Conservation (phyloP, 164 flowering plant species). For the Platanus orientalis region DNA sequence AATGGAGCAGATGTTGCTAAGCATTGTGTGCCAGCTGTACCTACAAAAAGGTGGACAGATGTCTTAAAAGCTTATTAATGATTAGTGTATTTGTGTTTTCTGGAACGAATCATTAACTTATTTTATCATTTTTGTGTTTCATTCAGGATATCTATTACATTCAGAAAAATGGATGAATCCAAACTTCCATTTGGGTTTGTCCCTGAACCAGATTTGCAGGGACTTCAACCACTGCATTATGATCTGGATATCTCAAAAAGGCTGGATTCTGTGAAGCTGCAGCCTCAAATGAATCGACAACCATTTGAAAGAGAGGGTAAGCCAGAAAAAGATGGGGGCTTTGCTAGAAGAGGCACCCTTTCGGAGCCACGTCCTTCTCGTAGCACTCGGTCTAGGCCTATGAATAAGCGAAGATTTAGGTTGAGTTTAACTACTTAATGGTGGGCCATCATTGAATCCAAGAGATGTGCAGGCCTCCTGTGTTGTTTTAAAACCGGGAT, state of each 20-base stretch:
- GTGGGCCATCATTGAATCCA: too few species aligned
- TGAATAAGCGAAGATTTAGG: constrained; percentile 27
- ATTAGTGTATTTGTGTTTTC: not conserved
- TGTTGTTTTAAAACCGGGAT: too few species aligned
- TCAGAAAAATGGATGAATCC: constrained; percentile 81
- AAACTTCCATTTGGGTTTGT: constrained; percentile 53
- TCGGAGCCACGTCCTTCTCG: constrained; percentile 22
- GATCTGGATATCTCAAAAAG: constrained; percentile 26
- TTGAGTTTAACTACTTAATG: constrained; percentile 12
- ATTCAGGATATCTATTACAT: constrained; percentile 36
- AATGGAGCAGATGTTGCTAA: constrained; percentile 93
- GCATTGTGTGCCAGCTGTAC: constrained; percentile 96
- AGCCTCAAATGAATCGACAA: constrained; percentile 1
- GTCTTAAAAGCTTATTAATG: not conserved
- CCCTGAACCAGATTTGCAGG: constrained; percentile 77
- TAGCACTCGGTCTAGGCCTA: constrained; percentile 18
- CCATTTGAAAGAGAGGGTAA: not conserved
- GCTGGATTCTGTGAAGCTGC: constrained; percentile 19
- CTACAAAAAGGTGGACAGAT: constrained; percentile 64
- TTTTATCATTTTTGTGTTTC: not conserved
- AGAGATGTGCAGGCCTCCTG: not conserved
- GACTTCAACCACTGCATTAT: constrained; percentile 62
- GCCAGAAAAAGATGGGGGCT: constrained; percentile 15
- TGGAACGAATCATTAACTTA: not conserved
- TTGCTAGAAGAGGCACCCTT: constrained; percentile 9